A percentile compares a stretch with the other conserved stretches of the same genome.
Conservation (phyloP, 495 filamentous ascomycete genomes). For the Aspergillus nanangensis region DNA sequence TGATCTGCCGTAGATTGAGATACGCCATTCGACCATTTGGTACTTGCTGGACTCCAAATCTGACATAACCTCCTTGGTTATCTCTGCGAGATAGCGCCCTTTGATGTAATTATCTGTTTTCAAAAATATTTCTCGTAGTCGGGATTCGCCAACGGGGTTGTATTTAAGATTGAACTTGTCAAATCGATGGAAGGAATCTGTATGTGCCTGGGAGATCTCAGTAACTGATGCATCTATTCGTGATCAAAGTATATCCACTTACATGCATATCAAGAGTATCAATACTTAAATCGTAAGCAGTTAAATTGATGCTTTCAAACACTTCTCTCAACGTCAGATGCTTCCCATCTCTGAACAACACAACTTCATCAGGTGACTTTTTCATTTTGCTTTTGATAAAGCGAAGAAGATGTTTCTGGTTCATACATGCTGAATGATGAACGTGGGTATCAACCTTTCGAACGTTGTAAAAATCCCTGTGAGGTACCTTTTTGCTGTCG, state of each 20-base stretch:
- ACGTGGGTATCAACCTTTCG: slow-evolving; percentile 98
- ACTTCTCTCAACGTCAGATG: slow-evolving; percentile 87
- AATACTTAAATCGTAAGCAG: slow-evolving; percentile 96
- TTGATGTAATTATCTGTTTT: slow-evolving; percentile 98
- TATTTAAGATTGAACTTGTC: slow-evolving; percentile 99
- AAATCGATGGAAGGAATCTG: slow-evolving; percentile 96
- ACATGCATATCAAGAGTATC: slow-evolving; percentile 99
- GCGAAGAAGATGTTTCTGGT: slow-evolving; percentile 94
- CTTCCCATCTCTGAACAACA: slow-evolving; percentile 89
- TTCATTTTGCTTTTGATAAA: slow-evolving; percentile 99
- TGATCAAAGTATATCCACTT: slow-evolving; percentile 3
- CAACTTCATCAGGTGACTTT: slow-evolving; percentile 89
- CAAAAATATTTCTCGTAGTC: slow-evolving; percentile 90
- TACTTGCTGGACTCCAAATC: slow-evolving; percentile 98
- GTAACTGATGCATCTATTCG: neutral
- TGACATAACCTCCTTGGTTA: slow-evolving; percentile 96
- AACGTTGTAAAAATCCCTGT: slow-evolving; percentile 98
- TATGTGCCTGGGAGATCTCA: slow-evolving; percentile 66
- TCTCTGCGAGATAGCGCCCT: slow-evolving; percentile 92
- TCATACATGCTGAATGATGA: slow-evolving; percentile 99
- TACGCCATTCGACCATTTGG: slow-evolving; percentile 98
- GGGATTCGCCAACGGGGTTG: slow-evolving; percentile 94
- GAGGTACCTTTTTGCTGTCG: slow-evolving; percentile 94
- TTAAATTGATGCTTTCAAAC: slow-evolving; percentile 94
- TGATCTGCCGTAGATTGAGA: slow-evolving; percentile 90